Evolutionary conservation across 2,329 filamentous ascomycete genomes (phyloP).

Genomic region (Nothomitra cinnamomea): DNA sequence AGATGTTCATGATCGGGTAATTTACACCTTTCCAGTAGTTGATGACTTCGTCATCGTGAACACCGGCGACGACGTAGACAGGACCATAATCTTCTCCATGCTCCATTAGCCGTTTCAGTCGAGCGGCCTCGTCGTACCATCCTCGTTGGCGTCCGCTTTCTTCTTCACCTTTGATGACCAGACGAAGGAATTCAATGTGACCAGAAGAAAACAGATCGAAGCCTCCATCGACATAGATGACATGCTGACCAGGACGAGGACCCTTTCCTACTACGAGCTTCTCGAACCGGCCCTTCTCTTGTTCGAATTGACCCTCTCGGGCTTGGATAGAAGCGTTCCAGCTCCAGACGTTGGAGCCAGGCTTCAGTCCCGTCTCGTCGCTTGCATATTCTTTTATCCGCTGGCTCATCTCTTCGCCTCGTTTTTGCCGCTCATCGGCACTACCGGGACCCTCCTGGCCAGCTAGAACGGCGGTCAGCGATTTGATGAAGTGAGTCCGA

Average conservation of each 20-base stretch:
- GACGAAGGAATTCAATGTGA: slow-evolving; percentile 83
- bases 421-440: slow-evolving; percentile 44
- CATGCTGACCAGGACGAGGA: slow-evolving; percentile 58
- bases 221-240: slow-evolving; percentile 91
- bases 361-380: slow-evolving; percentile 61
- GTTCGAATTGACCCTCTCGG: slow-evolving; percentile 23
- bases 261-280: slow-evolving; percentile 54
- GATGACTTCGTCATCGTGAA: slow-evolving; percentile 89
- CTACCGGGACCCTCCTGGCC: slow-evolving; percentile 59
- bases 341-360: slow-evolving; percentile 72
- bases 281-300: slow-evolving; percentile 48
- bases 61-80: slow-evolving; percentile 76
- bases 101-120: slow-evolving; percentile 43
- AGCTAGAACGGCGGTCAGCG: slow-evolving; percentile 48
- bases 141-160: slow-evolving; percentile 46
- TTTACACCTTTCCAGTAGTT: slow-evolving; percentile 96
- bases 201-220: slow-evolving; percentile 95
- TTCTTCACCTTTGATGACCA: slow-evolving; percentile 59
- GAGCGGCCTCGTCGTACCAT: slow-evolving; percentile 55
- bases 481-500: slow-evolving; percentile 82
- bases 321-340: slow-evolving; percentile 44
- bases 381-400: slow-evolving; percentile 76
- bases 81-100: slow-evolving; percentile 59
- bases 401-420: slow-evolving; percentile 53
- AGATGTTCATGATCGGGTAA: slow-evolving; percentile 99